Evolutionary conservation across 2,329 filamentous ascomycete species (phyloP).

Genomic region (Fusarium sp.): DNA sequence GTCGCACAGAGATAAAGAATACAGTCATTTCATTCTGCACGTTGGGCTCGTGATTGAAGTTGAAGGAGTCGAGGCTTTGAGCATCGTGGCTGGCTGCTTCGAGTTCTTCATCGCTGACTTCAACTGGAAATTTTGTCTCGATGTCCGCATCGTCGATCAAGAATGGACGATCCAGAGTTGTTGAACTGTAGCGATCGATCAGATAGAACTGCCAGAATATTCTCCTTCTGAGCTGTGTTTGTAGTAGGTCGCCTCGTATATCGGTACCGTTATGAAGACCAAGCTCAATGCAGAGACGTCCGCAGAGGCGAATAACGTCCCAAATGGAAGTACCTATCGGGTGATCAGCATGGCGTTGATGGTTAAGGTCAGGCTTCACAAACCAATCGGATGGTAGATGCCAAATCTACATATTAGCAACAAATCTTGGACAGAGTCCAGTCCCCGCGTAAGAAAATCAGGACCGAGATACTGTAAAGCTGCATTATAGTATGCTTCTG

Average conservation of each 20-base stretch:
- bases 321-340: slow-evolving; percentile 30
- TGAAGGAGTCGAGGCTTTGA: neutral
- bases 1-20: slow-evolving; percentile 53
- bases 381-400: slow-evolving; percentile 39
- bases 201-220: slow-evolving; percentile 43
- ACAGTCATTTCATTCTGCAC: slow-evolving; percentile 38
- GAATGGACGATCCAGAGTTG: slow-evolving; percentile 25
- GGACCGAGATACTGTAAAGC: slow-evolving; percentile 4
- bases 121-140: slow-evolving; percentile 17
- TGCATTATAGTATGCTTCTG: slow-evolving; percentile 32
- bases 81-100: neutral
- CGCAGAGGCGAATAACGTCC: slow-evolving; percentile 32
- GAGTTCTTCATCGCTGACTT: slow-evolving; percentile 31
- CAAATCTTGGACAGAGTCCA: slow-evolving; percentile 36
- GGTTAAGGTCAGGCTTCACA: rapidly evolving
- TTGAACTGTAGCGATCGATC: slow-evolving; percentile 37
- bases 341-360: neutral
- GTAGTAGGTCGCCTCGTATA: neutral
- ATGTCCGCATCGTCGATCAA: slow-evolving; percentile 35
- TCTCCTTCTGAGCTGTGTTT: slow-evolving; percentile 27
- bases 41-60: neutral
- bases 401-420: slow-evolving; percentile 36
- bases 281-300: slow-evolving; percentile 35
- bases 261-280: slow-evolving; percentile 9
- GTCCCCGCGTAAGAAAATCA: slow-evolving; percentile 6